phyloP scores from a whole-genome alignment of 768 basidiomycete genomes.

The Agaricus blazei region DNA sequence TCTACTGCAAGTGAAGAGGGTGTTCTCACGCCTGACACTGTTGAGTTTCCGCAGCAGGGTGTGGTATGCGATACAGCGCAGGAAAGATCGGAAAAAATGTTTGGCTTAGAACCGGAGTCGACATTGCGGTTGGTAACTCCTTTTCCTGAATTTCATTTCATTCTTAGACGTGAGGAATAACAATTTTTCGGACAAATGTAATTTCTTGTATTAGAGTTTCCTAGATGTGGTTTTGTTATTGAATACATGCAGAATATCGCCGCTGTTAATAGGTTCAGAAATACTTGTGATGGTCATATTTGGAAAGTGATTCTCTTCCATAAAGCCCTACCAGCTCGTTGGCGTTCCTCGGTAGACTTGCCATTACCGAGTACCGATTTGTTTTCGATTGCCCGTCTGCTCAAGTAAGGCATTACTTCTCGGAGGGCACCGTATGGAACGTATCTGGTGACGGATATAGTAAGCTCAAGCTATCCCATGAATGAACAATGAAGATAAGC shows the following conservation, averaged over 20 bases:
- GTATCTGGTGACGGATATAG: constrained; percentile 33
- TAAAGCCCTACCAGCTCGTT: constrained; percentile 50
- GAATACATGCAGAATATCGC: neutral
- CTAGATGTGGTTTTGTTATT: neutral
- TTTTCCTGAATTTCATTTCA: neutral
- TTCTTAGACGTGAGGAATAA: neutral
- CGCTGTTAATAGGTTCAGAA: neutral
- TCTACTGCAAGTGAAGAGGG: neutral
- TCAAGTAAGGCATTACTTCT: constrained; percentile 87
- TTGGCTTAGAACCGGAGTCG: constrained; percentile 7
- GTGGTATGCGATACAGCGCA: neutral
- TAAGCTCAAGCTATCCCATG: neutral
- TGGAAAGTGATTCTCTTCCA: constrained; percentile 29
- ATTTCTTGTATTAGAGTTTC: neutral
- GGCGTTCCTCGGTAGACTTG: constrained; percentile 58
- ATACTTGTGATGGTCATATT: neutral
- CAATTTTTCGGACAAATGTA: neutral
- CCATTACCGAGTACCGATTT: constrained; percentile 79
- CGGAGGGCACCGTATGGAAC: constrained; percentile 71
- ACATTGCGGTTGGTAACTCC: constrained; percentile 12
- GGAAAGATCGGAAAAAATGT: neutral
- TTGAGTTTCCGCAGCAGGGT: neutral
- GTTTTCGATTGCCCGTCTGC: constrained; percentile 89
- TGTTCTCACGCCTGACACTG: neutral
- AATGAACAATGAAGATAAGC: constrained; percentile 17